Evolutionary conservation across 225 moss, liverwort and hornwort species (phyloP), one percentile per base, ranked within the genome.

Genomic region (Sphagnum tenellum): DNA sequence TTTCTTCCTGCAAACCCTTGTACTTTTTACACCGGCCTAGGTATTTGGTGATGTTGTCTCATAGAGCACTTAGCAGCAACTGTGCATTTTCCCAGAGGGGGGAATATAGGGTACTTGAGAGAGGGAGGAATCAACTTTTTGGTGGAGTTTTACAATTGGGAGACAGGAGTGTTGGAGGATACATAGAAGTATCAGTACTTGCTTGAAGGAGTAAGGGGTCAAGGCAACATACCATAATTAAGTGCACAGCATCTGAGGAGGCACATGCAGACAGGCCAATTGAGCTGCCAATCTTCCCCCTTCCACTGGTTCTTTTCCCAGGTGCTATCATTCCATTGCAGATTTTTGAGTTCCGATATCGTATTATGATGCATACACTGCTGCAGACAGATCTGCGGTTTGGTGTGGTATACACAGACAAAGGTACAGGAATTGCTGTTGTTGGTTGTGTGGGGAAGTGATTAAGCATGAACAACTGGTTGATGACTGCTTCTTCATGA

Each of bases 351-450:
- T 98, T 98, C 63, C 90, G 96, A 7, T 98, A 98, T 76, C 87
- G 96, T 12, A 98, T 98, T 48, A 92, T 98, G 90, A 98, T 98
- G 96, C 92, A 98, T 73, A 98, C 96, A 12, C 96, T 98, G 45
- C 75, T 98, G 50, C 92, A 98, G 72, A 89, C 96, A 6, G 96
- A 98, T 67, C 79, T 98, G 13, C 86, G 96, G 54, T 98, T 98
- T 61, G 96, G 96, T n/a, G 90, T 98, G 2, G 90, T 98, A 8
- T 98, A 90, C 71, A 81, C 85, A 4, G 92, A 98, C 72, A 90
- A 88, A 65, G 74, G 81, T 0, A 77, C 93, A 9, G 92, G 89
- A 45, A 68, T 90, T 64, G 87, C 96, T 7, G 90, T 82, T 10
- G 93, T 98, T 59, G 96, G 96, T 44, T 98, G 96, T 61, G 93